phyloP scores from a whole-genome alignment of 768 basidiomycete species.

The Agaricus blazei region DNA sequence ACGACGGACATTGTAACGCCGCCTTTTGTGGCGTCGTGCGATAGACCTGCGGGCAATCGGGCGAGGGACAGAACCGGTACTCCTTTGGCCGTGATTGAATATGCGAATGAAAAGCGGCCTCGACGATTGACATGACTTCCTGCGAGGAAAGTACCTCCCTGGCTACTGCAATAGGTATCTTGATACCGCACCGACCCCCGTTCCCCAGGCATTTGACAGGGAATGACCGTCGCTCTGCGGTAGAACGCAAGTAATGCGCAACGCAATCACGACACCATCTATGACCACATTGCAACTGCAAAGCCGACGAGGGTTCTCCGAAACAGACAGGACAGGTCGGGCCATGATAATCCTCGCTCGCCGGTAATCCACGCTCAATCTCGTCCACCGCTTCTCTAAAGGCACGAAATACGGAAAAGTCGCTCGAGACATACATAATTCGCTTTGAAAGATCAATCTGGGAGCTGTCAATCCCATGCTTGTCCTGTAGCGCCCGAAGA shows the following conservation, averaged over 20 bases:
- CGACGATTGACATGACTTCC: constrained; percentile 51
- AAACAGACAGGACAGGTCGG: constrained; percentile 67
- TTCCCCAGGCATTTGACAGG: constrained; percentile 71
- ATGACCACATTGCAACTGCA: constrained; percentile 61
- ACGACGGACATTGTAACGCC: constrained; percentile 65
- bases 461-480: constrained; percentile 56
- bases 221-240: constrained; percentile 54
- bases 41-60: constrained; percentile 75
- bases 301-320: constrained; percentile 43
- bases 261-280: constrained; percentile 64
- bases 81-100: constrained; percentile 55
- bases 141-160: constrained; percentile 41
- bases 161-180: constrained; percentile 51
- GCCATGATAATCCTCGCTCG: constrained; percentile 9
- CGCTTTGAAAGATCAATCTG: constrained; percentile 38
- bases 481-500: constrained; percentile 37
- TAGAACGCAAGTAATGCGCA: constrained; percentile 48
- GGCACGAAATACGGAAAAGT: constrained; percentile 26
- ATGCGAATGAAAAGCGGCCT: constrained; percentile 58
- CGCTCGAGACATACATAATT: constrained; percentile 51
- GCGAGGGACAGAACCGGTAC: constrained; percentile 72
- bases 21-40: constrained; percentile 32
- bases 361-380: constrained; percentile 36
- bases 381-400: constrained; percentile 23
- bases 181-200: constrained; percentile 50